Evolutionary conservation across 2,329 filamentous ascomycete genomes (phyloP).

Genomic region (Dactylellina parvicollis): DNA sequence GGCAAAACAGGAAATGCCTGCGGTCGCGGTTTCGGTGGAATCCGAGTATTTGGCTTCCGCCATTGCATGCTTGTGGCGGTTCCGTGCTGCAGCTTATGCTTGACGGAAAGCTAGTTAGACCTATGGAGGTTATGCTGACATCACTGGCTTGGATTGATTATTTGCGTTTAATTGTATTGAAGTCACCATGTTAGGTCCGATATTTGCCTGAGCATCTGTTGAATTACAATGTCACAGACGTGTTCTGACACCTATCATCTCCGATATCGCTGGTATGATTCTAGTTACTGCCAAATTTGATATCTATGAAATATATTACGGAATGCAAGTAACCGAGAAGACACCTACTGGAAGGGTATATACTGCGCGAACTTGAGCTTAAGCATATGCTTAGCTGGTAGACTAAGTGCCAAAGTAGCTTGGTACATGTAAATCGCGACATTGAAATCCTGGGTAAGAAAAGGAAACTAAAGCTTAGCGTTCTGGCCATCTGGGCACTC

Average conservation of each 20-base stretch:
- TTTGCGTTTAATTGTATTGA: not conserved
- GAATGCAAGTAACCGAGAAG: slow-evolving; percentile 16
- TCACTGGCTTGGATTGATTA: not conserved
- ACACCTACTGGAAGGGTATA: slow-evolving; percentile 41
- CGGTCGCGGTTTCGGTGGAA: not conserved
- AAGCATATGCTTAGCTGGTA: slow-evolving; percentile 7
- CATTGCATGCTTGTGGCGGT: not conserved
- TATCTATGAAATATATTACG: not conserved
- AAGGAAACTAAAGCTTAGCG: slow-evolving; percentile 6
- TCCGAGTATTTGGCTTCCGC: not conserved
- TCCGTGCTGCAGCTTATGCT: not conserved
- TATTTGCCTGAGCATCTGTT: not conserved
- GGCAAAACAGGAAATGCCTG: not conserved
- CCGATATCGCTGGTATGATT: slow-evolving; percentile 33
- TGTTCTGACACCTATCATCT: not conserved
- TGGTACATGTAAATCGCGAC: slow-evolving; percentile 30
- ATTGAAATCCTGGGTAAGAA: slow-evolving; percentile 34
- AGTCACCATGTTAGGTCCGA: not conserved
- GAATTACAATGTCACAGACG: not conserved
- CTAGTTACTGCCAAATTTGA: too few relatives aligned
- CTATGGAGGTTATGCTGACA: not conserved
- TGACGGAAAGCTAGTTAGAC: not conserved
- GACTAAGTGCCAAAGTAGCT: not conserved
- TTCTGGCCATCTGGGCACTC: slow-evolving; percentile 11
- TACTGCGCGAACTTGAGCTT: not conserved